These are phyloP conservation scores for Kalanchoe fedtschenkoi DNA, from an alignment of 164 flowering plant genomes.

Conservation along the genomic window DNA sequence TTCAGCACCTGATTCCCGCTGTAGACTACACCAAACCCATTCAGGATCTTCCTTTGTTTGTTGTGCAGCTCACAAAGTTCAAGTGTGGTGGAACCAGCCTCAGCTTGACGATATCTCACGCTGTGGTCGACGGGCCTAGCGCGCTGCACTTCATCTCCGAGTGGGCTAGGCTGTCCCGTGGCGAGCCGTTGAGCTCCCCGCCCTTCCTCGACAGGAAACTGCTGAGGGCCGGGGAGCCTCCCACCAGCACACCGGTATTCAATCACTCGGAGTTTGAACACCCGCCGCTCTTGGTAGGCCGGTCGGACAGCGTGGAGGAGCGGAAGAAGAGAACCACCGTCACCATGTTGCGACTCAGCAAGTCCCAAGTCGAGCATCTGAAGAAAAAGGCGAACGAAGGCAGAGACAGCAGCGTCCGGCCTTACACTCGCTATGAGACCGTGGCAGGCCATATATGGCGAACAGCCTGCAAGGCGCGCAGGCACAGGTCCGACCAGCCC, in stretches of 20 bases:
- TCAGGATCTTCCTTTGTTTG: constrained; percentile 25
- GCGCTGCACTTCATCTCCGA: constrained; percentile 29
- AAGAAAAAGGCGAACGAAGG: constrained; percentile 23
- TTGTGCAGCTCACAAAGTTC: constrained; percentile 38
- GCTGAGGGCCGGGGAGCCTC: constrained; percentile 17
- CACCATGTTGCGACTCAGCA: constrained; percentile 20
- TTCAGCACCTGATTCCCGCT: constrained; percentile 18
- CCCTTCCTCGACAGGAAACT: constrained; percentile 30
- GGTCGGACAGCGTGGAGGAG: constrained; percentile 14
- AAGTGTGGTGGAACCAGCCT: constrained; percentile 36
- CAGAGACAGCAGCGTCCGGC: background rate
- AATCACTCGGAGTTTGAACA: constrained; percentile 19
- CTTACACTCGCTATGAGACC: constrained; percentile 33
- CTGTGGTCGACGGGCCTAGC: constrained; percentile 30
- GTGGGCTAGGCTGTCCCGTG: constrained; percentile 46
- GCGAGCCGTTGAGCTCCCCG: constrained; percentile 13
- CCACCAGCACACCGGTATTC: constrained; percentile 2
- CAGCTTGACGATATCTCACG: constrained; percentile 24
- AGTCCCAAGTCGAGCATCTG: constrained; percentile 22
- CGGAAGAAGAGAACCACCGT: constrained; percentile 18
- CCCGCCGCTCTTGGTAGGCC: constrained; percentile 25
- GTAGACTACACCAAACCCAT: constrained; percentile 26
- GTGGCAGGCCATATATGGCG: constrained; percentile 36
- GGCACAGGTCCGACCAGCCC: constrained; percentile 17
- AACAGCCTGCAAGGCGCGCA: constrained; percentile 27